A percentile compares a stretch with the other conserved stretches of the same genome.
These are phyloP conservation scores for Hemisphaericaspora lyxosophila DNA, from an alignment of 1,139 yeast species.

Conservation along the genomic window DNA sequence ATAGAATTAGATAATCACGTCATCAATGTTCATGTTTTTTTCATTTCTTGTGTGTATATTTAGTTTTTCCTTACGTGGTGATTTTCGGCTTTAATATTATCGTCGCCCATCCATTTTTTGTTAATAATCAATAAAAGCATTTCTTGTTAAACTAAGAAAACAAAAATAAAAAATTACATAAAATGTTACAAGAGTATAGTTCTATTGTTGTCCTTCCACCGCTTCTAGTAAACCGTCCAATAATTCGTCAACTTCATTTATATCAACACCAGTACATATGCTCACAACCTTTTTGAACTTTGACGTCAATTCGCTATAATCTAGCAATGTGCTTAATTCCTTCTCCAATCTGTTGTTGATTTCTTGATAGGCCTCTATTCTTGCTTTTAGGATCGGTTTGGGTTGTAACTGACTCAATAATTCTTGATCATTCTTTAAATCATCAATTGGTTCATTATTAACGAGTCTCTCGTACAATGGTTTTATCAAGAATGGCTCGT, in stretches of 20 bases:
- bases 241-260: constrained; percentile 73
- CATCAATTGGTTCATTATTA: constrained; percentile 31
- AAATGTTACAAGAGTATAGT: neutral
- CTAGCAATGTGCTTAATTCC: constrained; percentile 51
- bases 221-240: constrained; percentile 86
- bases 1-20: constrained; percentile 20
- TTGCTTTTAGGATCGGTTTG: constrained; percentile 61
- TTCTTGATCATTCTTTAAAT: constrained; percentile 25
- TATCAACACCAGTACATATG: constrained; percentile 82
- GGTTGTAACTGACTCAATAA: constrained; percentile 53
- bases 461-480: constrained; percentile 52
- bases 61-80: too few species aligned
- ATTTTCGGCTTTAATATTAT: too few species aligned
- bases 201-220: constrained; percentile 60
- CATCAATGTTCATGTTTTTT: neutral
- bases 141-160: neutral
- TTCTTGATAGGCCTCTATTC: constrained; percentile 71
- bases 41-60: constrained; percentile 1
- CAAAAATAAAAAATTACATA: neutral
- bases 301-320: constrained; percentile 65
- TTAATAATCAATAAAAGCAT: too few species aligned
- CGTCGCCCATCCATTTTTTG: too few species aligned
- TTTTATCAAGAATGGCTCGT: constrained; percentile 75
- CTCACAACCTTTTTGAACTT: constrained; percentile 90
- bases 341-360: constrained; percentile 40